Evolutionary conservation across 2,329 filamentous ascomycete genomes (phyloP).

Genomic region (Trichoderma sp.): DNA sequence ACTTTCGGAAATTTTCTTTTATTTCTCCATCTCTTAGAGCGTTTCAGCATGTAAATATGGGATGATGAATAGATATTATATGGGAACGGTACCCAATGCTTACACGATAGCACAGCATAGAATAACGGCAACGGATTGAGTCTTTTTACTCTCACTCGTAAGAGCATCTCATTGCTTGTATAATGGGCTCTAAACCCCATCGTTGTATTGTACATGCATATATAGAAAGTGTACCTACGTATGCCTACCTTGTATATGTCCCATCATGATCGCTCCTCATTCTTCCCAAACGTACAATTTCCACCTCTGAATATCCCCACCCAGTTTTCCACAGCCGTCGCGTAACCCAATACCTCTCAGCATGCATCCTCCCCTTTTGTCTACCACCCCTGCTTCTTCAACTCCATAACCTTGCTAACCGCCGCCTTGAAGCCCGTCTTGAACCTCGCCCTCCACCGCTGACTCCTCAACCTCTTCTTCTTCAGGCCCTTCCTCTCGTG

Average conservation of each 20-base stretch:
- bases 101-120: not conserved
- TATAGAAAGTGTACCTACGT: not conserved
- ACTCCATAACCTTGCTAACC: slow-evolving; percentile 64
- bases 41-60: slow-evolving; percentile 14
- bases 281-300: not conserved
- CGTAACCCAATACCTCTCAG: not conserved
- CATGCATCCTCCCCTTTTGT: not conserved
- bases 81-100: slow-evolving; percentile 10
- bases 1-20: not conserved
- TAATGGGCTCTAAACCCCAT: not conserved
- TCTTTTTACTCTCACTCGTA: not conserved
- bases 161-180: not conserved
- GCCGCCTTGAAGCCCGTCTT: slow-evolving; percentile 67
- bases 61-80: slow-evolving; percentile 18
- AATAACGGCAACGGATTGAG: not conserved
- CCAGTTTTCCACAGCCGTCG: not conserved
- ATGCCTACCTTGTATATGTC: too few relatives aligned
- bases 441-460: slow-evolving; percentile 71
- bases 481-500: slow-evolving; percentile 77
- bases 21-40: not conserved
- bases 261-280: not conserved
- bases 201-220: slow-evolving; percentile 26
- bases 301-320: not conserved
- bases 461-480: slow-evolving; percentile 71
- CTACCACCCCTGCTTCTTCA: slow-evolving; percentile 80